phyloP scores from a whole-genome alignment of 768 basidiomycete genomes.

The Brasilioporus rufonigricans region DNA sequence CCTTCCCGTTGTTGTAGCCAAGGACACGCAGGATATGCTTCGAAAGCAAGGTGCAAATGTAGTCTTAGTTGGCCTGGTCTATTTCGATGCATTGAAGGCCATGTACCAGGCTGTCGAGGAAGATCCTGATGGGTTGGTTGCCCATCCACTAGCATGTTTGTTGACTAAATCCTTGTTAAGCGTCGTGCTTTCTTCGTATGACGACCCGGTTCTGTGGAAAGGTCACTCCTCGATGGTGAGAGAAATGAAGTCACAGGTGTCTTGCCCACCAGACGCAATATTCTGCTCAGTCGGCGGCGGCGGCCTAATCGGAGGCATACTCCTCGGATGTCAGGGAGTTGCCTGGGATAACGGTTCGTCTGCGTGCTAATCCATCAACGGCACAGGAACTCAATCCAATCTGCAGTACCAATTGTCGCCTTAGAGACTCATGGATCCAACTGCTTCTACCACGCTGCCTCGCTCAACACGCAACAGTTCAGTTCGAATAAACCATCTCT shows the following conservation, averaged over 20 bases:
- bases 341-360: conserved; percentile 69
- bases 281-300: conserved; percentile 79
- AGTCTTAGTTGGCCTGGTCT: conserved; percentile 54
- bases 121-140: conserved; percentile 44
- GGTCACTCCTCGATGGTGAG: conserved; percentile 74
- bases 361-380: neutral
- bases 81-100: conserved; percentile 52
- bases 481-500: conserved; percentile 32
- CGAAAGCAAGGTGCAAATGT: conserved; percentile 54
- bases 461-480: conserved; percentile 46
- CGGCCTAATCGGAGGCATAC: conserved; percentile 67
- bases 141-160: neutral
- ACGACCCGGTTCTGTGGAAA: conserved; percentile 67
- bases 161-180: conserved; percentile 33
- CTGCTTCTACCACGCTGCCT: conserved; percentile 70
- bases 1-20: conserved; percentile 53
- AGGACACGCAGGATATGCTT: conserved; percentile 49
- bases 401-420: conserved; percentile 60
- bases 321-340: conserved; percentile 58
- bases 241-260: conserved; percentile 59
- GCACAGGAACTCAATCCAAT: neutral
- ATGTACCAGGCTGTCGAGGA: conserved; percentile 46
- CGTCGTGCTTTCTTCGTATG: conserved; percentile 69
- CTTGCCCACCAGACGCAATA: conserved; percentile 60
- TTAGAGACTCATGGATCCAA: conserved; percentile 72